A percentile compares a stretch with the other conserved stretches of the same genome.
These are phyloP conservation scores for Hanseniaspora hatyaiensis DNA, from an alignment of 805 yeast genomes.

Conservation along the genomic window DNA sequence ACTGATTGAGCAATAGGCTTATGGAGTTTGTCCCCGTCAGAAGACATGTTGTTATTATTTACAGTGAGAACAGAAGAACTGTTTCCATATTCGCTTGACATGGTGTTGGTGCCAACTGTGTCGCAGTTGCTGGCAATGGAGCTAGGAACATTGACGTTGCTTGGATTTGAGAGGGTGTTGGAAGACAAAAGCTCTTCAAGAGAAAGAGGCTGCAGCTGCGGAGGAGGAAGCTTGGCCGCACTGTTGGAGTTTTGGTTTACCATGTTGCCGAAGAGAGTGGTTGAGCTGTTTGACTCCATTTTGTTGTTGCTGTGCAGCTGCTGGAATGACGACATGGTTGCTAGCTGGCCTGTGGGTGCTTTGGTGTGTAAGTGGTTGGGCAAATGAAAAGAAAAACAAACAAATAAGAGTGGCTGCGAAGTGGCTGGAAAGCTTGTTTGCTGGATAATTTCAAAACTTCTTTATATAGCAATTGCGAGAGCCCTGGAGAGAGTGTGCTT, in stretches of 20 bases:
- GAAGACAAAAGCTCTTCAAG: constrained; percentile 11
- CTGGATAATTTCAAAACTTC: no score
- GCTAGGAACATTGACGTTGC: background rate
- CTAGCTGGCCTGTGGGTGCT: no score
- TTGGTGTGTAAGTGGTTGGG: no score
- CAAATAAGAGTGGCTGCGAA: no score
- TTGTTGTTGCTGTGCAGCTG: no score
- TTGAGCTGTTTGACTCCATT: no score
- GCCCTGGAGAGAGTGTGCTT: no score
- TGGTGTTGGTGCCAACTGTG: background rate
- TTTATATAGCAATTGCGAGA: no score
- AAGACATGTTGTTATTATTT: background rate
- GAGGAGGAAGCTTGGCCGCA: constrained; percentile 6
- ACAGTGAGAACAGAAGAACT: background rate
- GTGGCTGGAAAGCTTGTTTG: no score
- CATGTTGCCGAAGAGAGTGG: background rate
- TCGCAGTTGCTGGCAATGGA: background rate
- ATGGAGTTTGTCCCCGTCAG: background rate
- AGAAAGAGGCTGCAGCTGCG: constrained; percentile 12
- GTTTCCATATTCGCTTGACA: background rate
- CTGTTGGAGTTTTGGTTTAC: background rate
- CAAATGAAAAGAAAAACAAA: no score
- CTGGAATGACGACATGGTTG: no score
- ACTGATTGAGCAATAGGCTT: constrained; percentile 13
- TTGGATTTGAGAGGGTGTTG: background rate